Percentiles rank a stretch among this genome's conserved stretches.
phyloP scores from a whole-genome alignment of 495 filamentous ascomycete species.

The Penicillium antarcticum region DNA sequence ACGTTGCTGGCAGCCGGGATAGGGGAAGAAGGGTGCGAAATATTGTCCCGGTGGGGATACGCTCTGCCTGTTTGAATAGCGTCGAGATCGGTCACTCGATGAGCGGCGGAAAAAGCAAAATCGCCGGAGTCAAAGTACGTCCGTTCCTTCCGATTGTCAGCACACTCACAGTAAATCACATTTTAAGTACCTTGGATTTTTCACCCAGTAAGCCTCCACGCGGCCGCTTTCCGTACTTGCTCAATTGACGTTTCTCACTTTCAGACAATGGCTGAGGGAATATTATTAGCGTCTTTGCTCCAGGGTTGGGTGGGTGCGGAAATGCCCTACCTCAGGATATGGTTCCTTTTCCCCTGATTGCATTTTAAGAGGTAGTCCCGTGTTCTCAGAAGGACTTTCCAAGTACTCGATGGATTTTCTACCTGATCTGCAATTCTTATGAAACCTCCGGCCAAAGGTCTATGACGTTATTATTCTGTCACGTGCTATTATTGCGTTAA shows the following conservation, averaged over 20 bases:
- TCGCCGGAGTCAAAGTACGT: constrained; percentile 35
- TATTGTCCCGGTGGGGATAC: constrained; percentile 25
- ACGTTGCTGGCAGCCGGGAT: constrained; percentile 27
- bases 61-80: constrained; percentile 22
- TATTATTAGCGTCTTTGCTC: neutral
- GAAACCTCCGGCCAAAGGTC: no score
- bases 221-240: constrained; percentile 14
- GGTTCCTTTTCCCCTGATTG: neutral
- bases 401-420: no score
- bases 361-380: neutral
- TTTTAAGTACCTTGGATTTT: constrained; percentile 13
- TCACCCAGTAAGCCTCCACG: constrained; percentile 8
- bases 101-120: constrained; percentile 27
- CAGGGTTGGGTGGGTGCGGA: no score
- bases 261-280: constrained; percentile 4
- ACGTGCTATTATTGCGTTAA: no score
- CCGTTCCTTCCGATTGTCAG: constrained; percentile 19
- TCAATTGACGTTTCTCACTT: constrained; percentile 7
- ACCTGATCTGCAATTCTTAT: no score
- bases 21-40: constrained; percentile 29
- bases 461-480: no score
- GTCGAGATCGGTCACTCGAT: constrained; percentile 21
- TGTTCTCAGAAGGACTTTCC: neutral
- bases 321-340: neutral
- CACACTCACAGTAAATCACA: neutral